Conservation (phyloP, 2,329 filamentous ascomycete species). For the Lomentospora prolificans region DNA sequence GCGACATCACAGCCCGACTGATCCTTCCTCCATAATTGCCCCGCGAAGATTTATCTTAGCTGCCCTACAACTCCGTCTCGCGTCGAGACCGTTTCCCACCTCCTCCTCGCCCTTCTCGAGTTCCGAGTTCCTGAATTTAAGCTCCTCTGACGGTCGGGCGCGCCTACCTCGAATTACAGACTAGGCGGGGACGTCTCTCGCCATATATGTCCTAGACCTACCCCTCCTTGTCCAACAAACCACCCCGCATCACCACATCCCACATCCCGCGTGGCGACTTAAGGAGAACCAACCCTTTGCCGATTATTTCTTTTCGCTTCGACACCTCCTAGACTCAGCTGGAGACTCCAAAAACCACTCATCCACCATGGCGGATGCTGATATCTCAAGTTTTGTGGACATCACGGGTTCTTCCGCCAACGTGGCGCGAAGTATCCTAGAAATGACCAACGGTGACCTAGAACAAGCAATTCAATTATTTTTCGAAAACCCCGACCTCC, state of each 20-base stretch:
- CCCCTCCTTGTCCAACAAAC: slow-evolving; percentile 2
- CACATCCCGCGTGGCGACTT: background rate
- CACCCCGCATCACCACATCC: slow-evolving; percentile 4
- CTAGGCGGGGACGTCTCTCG: background rate
- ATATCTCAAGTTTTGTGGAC: slow-evolving; percentile 66
- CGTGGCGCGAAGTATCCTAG: slow-evolving; percentile 72
- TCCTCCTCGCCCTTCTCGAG: background rate
- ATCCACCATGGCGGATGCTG: slow-evolving; percentile 42
- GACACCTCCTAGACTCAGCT: background rate
- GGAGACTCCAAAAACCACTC: background rate
- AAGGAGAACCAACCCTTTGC: background rate
- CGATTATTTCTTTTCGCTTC: background rate
- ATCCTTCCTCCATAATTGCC: too few species aligned
- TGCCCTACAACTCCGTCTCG: too few species aligned
- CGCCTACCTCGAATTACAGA: background rate
- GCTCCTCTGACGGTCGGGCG: background rate
- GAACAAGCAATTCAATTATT: slow-evolving; percentile 82
- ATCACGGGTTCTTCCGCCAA: slow-evolving; percentile 69
- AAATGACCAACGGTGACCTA: slow-evolving; percentile 73
- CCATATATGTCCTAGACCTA: background rate
- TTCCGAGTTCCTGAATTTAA: background rate
- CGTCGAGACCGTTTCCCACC: background rate
- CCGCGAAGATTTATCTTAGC: too few species aligned
- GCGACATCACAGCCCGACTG: too few species aligned
- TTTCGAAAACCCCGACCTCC: slow-evolving; percentile 77